Evolutionary conservation across 768 basidiomycete genomes (phyloP).

Genomic region (Lactarius evosmus): DNA sequence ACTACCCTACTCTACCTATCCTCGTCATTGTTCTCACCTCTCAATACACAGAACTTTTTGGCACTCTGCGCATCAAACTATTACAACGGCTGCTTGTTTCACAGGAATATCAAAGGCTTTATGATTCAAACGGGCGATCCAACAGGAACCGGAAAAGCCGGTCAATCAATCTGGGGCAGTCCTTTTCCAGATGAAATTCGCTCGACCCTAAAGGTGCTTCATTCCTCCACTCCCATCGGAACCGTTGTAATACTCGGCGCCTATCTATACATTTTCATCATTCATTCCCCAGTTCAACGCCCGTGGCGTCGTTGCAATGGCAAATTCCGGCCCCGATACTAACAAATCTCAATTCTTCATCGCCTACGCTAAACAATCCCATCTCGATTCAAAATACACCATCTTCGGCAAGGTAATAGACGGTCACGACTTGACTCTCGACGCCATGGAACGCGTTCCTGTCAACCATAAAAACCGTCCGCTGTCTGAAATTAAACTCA

Average conservation of each 20-base stretch:
- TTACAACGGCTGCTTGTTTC: slow-evolving; percentile 83
- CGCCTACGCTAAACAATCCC: slow-evolving; percentile 88
- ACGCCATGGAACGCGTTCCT: slow-evolving; percentile 88
- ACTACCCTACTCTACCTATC: slow-evolving; percentile 22
- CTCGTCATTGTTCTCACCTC: not conserved
- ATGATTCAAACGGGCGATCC: slow-evolving; percentile 96
- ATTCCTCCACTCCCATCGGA: slow-evolving; percentile 23
- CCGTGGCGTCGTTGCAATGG: slow-evolving; percentile 96
- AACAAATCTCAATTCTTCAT: slow-evolving; percentile 93
- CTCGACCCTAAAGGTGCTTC: slow-evolving; percentile 82
- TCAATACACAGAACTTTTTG: slow-evolving; percentile 75
- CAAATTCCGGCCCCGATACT: slow-evolving; percentile 89
- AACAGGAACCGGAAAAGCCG: slow-evolving; percentile 88
- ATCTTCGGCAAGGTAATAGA: slow-evolving; percentile 99
- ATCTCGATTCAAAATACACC: slow-evolving; percentile 91
- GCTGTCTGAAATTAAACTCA: slow-evolving; percentile 77
- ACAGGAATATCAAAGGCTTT: slow-evolving; percentile 93
- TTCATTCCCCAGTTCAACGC: slow-evolving; percentile 72
- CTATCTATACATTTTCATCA: slow-evolving; percentile 9
- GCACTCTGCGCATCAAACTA: slow-evolving; percentile 88
- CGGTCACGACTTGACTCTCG: slow-evolving; percentile 89
- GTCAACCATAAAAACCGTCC: slow-evolving; percentile 92
- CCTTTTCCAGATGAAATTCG: slow-evolving; percentile 91
- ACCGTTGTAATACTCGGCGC: not conserved
- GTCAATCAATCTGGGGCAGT: slow-evolving; percentile 94